Conservation (phyloP, 2,329 filamentous ascomycete species). For the Trichoderma sp. region DNA sequence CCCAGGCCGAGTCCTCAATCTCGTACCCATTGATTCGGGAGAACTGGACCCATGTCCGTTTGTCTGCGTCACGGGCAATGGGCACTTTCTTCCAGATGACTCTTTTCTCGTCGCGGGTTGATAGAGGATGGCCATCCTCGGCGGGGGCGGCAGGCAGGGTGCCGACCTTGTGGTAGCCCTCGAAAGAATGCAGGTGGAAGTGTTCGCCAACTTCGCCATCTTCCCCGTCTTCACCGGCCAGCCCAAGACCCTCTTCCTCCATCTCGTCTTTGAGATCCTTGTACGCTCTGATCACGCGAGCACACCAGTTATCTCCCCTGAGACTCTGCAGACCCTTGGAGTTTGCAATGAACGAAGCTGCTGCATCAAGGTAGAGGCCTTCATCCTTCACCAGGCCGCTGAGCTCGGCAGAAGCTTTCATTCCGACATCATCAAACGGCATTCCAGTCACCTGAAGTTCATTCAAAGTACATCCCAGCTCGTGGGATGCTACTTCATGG, state of each 20-base stretch:
- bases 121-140: slow-evolving; percentile 50
- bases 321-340: slow-evolving; percentile 47
- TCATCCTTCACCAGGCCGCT: slow-evolving; percentile 58
- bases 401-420: slow-evolving; percentile 52
- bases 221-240: slow-evolving; percentile 36
- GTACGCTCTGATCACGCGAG: slow-evolving; percentile 53
- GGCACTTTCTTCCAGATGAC: slow-evolving; percentile 59
- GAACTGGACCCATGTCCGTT: slow-evolving; percentile 56
- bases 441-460: slow-evolving; percentile 58
- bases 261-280: slow-evolving; percentile 38
- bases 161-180: slow-evolving; percentile 38
- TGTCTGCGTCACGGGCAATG: slow-evolving; percentile 43
- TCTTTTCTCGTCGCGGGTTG: slow-evolving; percentile 46
- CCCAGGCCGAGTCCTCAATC: slow-evolving; percentile 40
- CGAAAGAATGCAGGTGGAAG: slow-evolving; percentile 32
- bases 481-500: slow-evolving; percentile 58
- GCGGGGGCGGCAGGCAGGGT: slow-evolving; percentile 47
- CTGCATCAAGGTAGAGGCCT: slow-evolving; percentile 54
- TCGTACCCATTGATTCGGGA: slow-evolving; percentile 46
- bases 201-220: slow-evolving; percentile 38
- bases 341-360: slow-evolving; percentile 49
- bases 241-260: slow-evolving; percentile 33
- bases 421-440: slow-evolving; percentile 53
- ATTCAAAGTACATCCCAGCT: slow-evolving; percentile 57
- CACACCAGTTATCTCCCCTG: slow-evolving; percentile 45